A percentile compares a stretch with the other conserved stretches of the same genome.
Conservation (phyloP, 192 early-diverging fungal species). For the Coemansia reversa region DNA sequence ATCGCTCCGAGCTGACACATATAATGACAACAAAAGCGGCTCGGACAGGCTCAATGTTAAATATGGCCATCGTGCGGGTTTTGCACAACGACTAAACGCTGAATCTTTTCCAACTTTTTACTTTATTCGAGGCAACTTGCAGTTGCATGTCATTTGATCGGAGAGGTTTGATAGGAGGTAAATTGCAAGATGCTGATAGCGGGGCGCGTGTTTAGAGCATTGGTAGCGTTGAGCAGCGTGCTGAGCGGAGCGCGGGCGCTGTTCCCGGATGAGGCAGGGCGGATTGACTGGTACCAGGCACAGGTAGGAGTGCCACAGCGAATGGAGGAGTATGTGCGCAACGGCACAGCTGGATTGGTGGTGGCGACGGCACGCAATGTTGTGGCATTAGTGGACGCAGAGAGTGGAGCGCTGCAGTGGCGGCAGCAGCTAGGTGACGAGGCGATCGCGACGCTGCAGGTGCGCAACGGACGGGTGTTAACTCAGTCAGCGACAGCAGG, state of each 20-base stretch:
- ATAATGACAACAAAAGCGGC: too few species aligned
- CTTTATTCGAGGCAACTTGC: too few species aligned
- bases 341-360: conserved; percentile 44
- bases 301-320: conserved; percentile 42
- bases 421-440: conserved; percentile 70
- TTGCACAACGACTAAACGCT: too few species aligned
- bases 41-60: too few species aligned
- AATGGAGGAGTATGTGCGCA: conserved; percentile 22
- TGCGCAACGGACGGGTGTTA: conserved; percentile 34
- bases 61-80: too few species aligned
- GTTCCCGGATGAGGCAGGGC: conserved; percentile 53
- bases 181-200: conserved; percentile 16
- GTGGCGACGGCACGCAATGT: conserved; percentile 72
- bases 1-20: too few species aligned
- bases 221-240: conserved; percentile 25
- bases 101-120: too few species aligned
- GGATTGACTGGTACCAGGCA: conserved; percentile 50
- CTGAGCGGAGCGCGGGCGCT: conserved; percentile 18
- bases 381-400: conserved; percentile 67
- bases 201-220: conserved; percentile 7
- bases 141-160: too few species aligned
- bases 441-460: conserved; percentile 53
- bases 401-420: conserved; percentile 74
- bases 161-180: conserved; percentile 3
- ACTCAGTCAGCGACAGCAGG: conserved; percentile 25